Base-by-base conservation (phyloP, 2,329 filamentous ascomycete genomes). In the Aspergillus piperis region DNA sequence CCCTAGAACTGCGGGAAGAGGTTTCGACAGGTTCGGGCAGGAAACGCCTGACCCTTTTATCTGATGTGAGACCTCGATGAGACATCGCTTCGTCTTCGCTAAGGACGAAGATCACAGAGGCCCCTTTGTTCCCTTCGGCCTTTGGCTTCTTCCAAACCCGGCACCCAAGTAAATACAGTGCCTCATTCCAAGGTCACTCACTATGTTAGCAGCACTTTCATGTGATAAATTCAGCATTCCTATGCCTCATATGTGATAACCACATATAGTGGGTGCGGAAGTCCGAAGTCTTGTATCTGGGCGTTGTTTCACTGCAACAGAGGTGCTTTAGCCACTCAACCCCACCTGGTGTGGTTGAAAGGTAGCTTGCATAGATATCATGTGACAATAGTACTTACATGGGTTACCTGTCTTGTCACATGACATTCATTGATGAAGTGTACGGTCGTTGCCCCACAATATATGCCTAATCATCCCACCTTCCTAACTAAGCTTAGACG, bases 21-120 rank as follows among this genome's bases (percentile, higher is more conserved):
- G 75, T 80, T 65, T 82, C 80, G 42, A 79, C 71, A 5, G 78
- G 80, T 60, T 82, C 75, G 30, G 75, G 71, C 39, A 77, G 66
- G 60, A 76, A 75, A 59, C 73, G 73, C 50, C 73, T 70, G 13
- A 60, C 59, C 23, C 44, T 58, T 47, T 25, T 62, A 8, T 39
- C 36, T 25, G 57, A 44, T 39, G 30, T 19, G 11, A 57, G 53
- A 23, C 23, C 32, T n/a, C 54, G 36, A 21, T 58, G 50, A 42
- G 58, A 59, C 58, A 63, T 63, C 15, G 13, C 51, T 21, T 44
- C 30, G 10, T 32, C 25, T 30, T 50, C 32, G 15, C 2, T 15
- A 32, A 30, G 5, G n/a, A 17, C 8, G 5, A 11, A 15, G 3
- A 17, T 25, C 36, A 50, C 23, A 41, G 21, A 7, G 44, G 6